Conservation (phyloP, 2,329 filamentous ascomycete genomes). For the Penicillium polonicum region DNA sequence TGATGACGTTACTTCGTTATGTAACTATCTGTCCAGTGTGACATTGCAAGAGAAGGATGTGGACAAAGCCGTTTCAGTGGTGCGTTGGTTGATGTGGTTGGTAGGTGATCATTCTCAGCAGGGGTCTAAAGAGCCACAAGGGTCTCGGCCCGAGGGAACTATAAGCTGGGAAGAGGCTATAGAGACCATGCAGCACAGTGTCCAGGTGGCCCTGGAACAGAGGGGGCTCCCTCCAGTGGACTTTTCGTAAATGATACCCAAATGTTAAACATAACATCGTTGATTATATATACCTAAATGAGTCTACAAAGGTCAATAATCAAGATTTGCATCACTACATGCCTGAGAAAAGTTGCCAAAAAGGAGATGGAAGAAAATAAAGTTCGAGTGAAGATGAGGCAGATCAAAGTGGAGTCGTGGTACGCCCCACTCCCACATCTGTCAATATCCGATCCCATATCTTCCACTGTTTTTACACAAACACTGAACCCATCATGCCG, state of each 20-base stretch:
- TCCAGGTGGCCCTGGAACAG: constrained; percentile 45
- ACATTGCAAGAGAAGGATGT: constrained; percentile 74
- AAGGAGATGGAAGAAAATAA: background rate
- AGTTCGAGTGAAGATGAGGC: background rate
- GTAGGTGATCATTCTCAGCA: constrained; percentile 36
- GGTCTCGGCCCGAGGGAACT: constrained; percentile 32
- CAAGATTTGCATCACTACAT: background rate
- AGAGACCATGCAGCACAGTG: constrained; percentile 39
- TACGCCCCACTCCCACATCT: background rate
- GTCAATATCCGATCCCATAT: background rate
- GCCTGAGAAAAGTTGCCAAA: too few relatives aligned
- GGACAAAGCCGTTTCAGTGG: constrained; percentile 68
- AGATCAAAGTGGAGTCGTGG: background rate
- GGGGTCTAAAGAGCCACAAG: constrained; percentile 34
- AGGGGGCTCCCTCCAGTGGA: constrained; percentile 49
- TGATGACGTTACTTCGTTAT: constrained; percentile 74
- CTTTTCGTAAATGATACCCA: constrained; percentile 31
- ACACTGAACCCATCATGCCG: constrained; percentile 3
- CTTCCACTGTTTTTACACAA: background rate
- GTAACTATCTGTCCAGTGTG: constrained; percentile 69
- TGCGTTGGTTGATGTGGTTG: constrained; percentile 61
- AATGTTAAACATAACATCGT: background rate
- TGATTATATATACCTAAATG: background rate
- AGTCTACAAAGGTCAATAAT: background rate
- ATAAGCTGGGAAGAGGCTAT: constrained; percentile 41